Conservation (phyloP, 306 rosid species). For the Glycine soja region DNA sequence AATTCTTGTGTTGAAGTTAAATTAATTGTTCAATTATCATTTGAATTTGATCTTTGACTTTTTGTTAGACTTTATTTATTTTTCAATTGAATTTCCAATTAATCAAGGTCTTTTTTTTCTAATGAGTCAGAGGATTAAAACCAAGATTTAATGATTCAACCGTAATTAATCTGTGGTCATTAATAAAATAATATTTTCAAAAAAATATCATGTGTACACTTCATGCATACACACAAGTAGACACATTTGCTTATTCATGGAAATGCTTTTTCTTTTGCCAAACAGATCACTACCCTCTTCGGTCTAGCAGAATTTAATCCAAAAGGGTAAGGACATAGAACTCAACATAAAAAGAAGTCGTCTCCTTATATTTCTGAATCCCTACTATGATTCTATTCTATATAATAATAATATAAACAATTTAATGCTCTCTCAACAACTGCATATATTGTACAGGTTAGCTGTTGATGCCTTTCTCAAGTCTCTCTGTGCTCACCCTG, state of each 20-base stretch:
- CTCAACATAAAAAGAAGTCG: neutral
- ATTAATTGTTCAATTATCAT: no score
- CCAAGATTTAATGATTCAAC: no score
- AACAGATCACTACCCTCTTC: slow-evolving; percentile 58
- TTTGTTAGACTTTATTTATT: no score
- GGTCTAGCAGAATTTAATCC: slow-evolving; percentile 86
- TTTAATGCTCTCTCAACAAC: slow-evolving; percentile 13
- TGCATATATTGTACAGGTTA: slow-evolving; percentile 47
- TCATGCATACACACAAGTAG: neutral
- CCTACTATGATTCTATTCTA: neutral
- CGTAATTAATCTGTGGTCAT: no score
- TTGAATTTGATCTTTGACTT: no score
- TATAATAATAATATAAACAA: neutral
- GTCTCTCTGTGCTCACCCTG: slow-evolving; percentile 58
- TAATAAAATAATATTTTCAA: no score
- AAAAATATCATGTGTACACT: no score
- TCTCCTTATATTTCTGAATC: neutral
- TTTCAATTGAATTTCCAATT: no score
- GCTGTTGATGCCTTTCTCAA: slow-evolving; percentile 57
- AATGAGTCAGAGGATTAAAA: no score
- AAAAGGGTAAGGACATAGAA: slow-evolving; percentile 56
- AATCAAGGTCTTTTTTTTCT: no score
- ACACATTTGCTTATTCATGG: neutral
- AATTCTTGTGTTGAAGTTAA: no score
- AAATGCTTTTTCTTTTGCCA: slow-evolving; percentile 4